Conservation (phyloP, 2,329 filamentous ascomycete genomes). For the Coniochaeta sp. region DNA sequence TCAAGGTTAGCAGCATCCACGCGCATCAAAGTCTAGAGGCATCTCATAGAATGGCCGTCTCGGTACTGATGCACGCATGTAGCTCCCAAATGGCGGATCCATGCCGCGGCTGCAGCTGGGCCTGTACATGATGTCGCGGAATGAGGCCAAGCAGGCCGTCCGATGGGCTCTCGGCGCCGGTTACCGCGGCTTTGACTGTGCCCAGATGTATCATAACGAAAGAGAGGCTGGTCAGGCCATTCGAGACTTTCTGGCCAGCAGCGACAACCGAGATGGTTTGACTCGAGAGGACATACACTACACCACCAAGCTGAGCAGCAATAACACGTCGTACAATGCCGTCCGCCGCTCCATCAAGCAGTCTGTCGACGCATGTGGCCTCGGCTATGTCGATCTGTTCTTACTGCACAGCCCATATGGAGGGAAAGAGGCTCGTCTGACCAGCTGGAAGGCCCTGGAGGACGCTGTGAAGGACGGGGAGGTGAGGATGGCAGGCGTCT, state of each 20-base stretch:
- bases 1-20: neutral
- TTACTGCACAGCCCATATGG: conserved; percentile 75
- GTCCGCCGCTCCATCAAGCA: conserved; percentile 60
- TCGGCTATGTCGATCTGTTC: conserved; percentile 75
- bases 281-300: conserved; percentile 68
- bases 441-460: conserved; percentile 70
- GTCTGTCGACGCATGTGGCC: conserved; percentile 56
- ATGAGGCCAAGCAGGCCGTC: conserved; percentile 52
- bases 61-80: neutral
- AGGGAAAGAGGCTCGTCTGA: conserved; percentile 57
- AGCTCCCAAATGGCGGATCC: conserved; percentile 56
- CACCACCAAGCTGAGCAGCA: conserved; percentile 70
- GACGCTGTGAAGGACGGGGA: conserved; percentile 69
- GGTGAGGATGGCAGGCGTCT: conserved; percentile 65
- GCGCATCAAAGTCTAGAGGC: too few species aligned
- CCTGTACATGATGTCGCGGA: conserved; percentile 62
- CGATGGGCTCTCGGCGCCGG: conserved; percentile 47
- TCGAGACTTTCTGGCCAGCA: conserved; percentile 42
- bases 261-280: conserved; percentile 40
- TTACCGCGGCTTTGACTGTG: conserved; percentile 45
- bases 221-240: conserved; percentile 62
- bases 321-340: conserved; percentile 56
- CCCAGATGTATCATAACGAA: conserved; percentile 62
- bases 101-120: conserved; percentile 71
- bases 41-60: too few species aligned